These are phyloP conservation scores for Geranomyces michiganensis DNA, from an alignment of 192 early-diverging fungal genomes.

Conservation along the genomic window DNA sequence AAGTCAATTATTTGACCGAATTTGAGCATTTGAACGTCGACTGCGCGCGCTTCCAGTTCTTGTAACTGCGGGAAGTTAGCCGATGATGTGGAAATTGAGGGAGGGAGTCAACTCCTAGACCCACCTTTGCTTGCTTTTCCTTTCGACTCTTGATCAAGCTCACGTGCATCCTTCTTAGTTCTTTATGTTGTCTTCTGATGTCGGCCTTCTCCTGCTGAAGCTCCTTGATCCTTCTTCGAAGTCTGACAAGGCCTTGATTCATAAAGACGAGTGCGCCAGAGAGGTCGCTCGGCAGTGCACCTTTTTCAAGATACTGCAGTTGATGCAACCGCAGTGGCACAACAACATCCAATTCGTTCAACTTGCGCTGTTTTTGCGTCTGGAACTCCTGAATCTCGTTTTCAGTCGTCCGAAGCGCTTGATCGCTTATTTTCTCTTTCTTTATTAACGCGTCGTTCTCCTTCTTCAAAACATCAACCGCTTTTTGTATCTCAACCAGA, in stretches of 20 bases:
- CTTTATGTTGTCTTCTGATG: slow-evolving; percentile 62
- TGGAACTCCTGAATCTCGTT: slow-evolving; percentile 70
- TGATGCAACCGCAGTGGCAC: slow-evolving; percentile 62
- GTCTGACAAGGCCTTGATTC: slow-evolving; percentile 51
- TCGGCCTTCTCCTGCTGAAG: slow-evolving; percentile 67
- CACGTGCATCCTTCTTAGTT: slow-evolving; percentile 64
- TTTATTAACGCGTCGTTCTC: slow-evolving; percentile 65
- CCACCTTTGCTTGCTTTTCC: slow-evolving; percentile 59
- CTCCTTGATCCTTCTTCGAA: slow-evolving; percentile 58
- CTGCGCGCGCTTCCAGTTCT: slow-evolving; percentile 52
- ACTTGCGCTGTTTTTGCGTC: slow-evolving; percentile 66
- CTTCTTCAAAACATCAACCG: slow-evolving; percentile 64
- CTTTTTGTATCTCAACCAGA: slow-evolving; percentile 64
- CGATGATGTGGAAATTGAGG: neutral
- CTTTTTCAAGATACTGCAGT: slow-evolving; percentile 55
- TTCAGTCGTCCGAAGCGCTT: slow-evolving; percentile 53
- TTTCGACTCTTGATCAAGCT: slow-evolving; percentile 55
- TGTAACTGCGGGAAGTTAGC: slow-evolving; percentile 36
- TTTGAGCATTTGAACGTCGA: slow-evolving; percentile 69
- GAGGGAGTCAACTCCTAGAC: neutral
- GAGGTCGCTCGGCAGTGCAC: slow-evolving; percentile 51
- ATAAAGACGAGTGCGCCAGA: slow-evolving; percentile 56
- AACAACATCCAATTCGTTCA: slow-evolving; percentile 66
- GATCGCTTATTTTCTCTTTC: slow-evolving; percentile 62
- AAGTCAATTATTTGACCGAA: slow-evolving; percentile 67